phyloP scores from a whole-genome alignment of 148 eudicot species.

The Euryodendron excelsum region DNA sequence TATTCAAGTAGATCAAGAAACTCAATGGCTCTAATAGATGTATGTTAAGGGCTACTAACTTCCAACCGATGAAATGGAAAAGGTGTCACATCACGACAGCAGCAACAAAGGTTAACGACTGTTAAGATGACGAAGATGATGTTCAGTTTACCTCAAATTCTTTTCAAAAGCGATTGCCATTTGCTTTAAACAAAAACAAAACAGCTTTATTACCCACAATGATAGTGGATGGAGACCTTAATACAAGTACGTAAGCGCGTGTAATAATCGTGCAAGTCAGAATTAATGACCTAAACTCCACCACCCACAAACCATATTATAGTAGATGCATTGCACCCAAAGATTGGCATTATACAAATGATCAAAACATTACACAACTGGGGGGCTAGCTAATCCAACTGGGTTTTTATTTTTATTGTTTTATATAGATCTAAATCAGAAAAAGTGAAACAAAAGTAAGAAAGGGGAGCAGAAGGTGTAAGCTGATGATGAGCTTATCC shows the following conservation, averaged over 20 bases:
- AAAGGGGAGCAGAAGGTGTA: slow-evolving; percentile 10
- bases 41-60: too few relatives aligned
- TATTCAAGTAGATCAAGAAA: background rate
- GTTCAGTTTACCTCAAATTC: background rate
- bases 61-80: too few relatives aligned
- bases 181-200: slow-evolving; percentile 12
- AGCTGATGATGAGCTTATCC: slow-evolving; percentile 26
- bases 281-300: slow-evolving; percentile 11
- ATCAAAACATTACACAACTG: background rate
- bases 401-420: too few relatives aligned
- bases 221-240: slow-evolving; percentile 33
- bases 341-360: background rate
- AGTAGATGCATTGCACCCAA: slow-evolving; percentile 5
- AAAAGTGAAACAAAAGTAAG: slow-evolving; percentile 11
- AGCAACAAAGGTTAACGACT: background rate
- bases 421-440: background rate
- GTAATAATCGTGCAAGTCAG: slow-evolving; percentile 19
- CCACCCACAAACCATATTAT: slow-evolving; percentile 12
- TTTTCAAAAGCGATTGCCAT: background rate
- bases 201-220: slow-evolving; percentile 33
- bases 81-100: background rate
- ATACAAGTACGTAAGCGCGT: slow-evolving; percentile 24
- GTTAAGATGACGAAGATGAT: slow-evolving; percentile 7
- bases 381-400: background rate
- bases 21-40: background rate